These are phyloP conservation scores for Elaeis guineensis DNA, from an alignment of 176 grass and related monocot genomes.

Conservation along the genomic window DNA sequence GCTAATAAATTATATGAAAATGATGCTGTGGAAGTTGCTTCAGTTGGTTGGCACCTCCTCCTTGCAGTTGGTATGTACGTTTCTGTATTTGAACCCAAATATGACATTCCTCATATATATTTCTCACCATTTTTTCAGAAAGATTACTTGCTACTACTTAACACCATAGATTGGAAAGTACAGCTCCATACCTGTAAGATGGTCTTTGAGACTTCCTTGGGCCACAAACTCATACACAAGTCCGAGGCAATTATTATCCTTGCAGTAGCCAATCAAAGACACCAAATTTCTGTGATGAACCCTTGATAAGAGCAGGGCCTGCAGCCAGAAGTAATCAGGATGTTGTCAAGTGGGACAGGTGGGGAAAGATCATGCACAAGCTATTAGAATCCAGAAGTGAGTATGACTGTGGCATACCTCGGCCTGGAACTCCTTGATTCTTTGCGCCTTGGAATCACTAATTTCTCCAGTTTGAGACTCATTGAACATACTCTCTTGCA, in stretches of 20 bases:
- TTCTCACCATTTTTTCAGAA: too few species aligned
- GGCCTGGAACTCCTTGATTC: slow-evolving; percentile 38
- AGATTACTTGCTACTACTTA: too few species aligned
- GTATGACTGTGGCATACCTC: slow-evolving; percentile 33
- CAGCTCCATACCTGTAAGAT: slow-evolving; percentile 29
- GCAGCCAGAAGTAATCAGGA: neutral
- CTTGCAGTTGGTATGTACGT: too few species aligned
- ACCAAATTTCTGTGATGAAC: slow-evolving; percentile 71
- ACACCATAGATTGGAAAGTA: too few species aligned
- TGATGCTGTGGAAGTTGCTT: too few species aligned
- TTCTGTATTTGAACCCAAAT: too few species aligned
- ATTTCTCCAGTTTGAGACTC: too few species aligned
- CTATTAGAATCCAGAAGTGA: neutral
- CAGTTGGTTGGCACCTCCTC: too few species aligned
- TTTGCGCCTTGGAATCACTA: too few species aligned
- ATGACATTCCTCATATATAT: too few species aligned
- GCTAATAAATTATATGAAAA: too few species aligned
- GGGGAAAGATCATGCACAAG: neutral
- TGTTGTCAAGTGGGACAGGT: too few species aligned
- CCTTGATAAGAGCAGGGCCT: slow-evolving; percentile 52
- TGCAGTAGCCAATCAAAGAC: slow-evolving; percentile 69
- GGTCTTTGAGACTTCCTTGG: slow-evolving; percentile 23
- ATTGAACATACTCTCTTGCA: slow-evolving; percentile 22
- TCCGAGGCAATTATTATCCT: slow-evolving; percentile 38
- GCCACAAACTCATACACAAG: slow-evolving; percentile 57